Evolutionary conservation across 495 filamentous ascomycete genomes (phyloP).

Genomic region (Tetracladium marchalianum): DNA sequence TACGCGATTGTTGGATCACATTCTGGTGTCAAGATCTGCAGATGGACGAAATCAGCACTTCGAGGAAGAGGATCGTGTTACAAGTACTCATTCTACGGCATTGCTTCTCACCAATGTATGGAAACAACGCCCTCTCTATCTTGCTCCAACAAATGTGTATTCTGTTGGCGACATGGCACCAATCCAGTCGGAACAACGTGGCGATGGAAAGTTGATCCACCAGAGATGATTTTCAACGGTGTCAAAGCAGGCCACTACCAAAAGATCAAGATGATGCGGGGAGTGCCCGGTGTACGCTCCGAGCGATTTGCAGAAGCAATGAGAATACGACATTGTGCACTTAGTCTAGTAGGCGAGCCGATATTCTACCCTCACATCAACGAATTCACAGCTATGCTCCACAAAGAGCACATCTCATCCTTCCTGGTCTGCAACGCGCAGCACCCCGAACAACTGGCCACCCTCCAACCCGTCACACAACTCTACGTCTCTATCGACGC

Average conservation of each 20-base stretch:
- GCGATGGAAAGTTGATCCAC: conserved; percentile 90
- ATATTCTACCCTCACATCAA: conserved; percentile 99
- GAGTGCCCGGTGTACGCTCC: conserved; percentile 82
- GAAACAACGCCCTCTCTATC: conserved; percentile 91
- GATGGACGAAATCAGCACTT: conserved; percentile 97
- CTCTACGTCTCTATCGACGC: conserved; percentile 95
- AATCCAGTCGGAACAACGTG: conserved; percentile 94
- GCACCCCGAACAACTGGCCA: conserved; percentile 81
- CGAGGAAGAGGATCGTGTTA: conserved; percentile 92
- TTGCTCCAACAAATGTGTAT: conserved; percentile 96
- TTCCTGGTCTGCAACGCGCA: conserved; percentile 99
- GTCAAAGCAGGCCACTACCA: conserved; percentile 87
- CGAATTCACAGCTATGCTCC: conserved; percentile 71
- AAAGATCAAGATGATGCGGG: conserved; percentile 95
- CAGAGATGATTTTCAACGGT: conserved; percentile 78
- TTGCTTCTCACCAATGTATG: conserved; percentile 93
- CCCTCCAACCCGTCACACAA: conserved; percentile 76
- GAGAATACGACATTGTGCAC: conserved; percentile 83
- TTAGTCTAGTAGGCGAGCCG: conserved; percentile 86
- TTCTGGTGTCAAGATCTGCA: conserved; percentile 94
- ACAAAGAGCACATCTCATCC: conserved; percentile 76
- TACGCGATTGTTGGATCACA: conserved; percentile 93
- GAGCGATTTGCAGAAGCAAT: conserved; percentile 90
- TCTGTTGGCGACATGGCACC: conserved; percentile 96
- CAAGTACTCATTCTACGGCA: conserved; percentile 95